A percentile compares a stretch with the other conserved stretches of the same genome.
phyloP scores from a whole-genome alignment of 202 grass and related monocot species.

The Bolboschoenoplectus hybrid region DNA sequence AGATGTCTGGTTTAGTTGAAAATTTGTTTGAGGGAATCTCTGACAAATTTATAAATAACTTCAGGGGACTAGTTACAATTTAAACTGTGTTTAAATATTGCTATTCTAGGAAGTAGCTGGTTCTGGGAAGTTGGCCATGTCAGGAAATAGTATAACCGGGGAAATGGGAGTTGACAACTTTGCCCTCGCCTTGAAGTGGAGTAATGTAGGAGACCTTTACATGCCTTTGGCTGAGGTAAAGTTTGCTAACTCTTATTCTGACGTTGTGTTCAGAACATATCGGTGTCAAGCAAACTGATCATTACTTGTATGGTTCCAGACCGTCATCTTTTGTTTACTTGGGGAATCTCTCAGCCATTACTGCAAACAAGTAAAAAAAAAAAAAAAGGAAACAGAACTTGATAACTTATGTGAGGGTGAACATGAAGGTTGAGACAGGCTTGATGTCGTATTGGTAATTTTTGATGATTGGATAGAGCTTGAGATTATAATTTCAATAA shows the following conservation, averaged over 20 bases:
- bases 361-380: not conserved
- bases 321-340: not conserved
- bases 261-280: slow-evolving; percentile 4
- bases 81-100: slow-evolving; percentile 3
- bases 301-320: slow-evolving; percentile 8
- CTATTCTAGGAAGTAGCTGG: slow-evolving; percentile 60
- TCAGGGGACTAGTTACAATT: not conserved
- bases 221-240: slow-evolving; percentile 90
- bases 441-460: not conserved
- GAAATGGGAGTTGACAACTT: slow-evolving; percentile 69
- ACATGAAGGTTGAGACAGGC: not conserved
- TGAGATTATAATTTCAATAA: not conserved
- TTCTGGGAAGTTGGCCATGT: slow-evolving; percentile 63
- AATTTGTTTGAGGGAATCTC: slow-evolving; percentile 15
- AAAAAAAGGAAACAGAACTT: not conserved
- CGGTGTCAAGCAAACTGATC: not conserved
- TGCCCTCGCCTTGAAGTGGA: slow-evolving; percentile 85
- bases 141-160: slow-evolving; percentile 74
- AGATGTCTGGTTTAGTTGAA: slow-evolving; percentile 27
- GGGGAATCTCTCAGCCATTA: not conserved
- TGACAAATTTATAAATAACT: slow-evolving; percentile 21
- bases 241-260: not conserved
- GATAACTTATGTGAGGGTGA: not conserved
- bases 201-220: slow-evolving; percentile 75
- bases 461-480: not conserved